These are phyloP conservation scores for Candida broadrunensis DNA, from an alignment of 805 yeast genomes.

Conservation along the genomic window DNA sequence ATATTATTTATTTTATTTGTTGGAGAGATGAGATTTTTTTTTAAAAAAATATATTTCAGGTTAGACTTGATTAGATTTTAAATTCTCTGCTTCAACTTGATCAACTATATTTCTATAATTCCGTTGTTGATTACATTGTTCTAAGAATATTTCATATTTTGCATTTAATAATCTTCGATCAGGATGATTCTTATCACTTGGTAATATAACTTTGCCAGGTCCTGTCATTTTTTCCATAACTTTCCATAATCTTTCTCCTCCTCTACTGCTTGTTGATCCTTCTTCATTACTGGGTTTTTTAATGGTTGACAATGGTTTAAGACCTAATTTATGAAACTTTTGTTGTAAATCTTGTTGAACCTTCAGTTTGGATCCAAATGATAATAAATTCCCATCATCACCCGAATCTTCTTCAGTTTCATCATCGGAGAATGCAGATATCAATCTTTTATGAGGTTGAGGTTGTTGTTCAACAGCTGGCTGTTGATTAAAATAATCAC, in stretches of 20 bases:
- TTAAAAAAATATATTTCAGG: too few relatives aligned
- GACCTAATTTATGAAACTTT: slow-evolving; percentile 33
- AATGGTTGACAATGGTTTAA: slow-evolving; percentile 38
- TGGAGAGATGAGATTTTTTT: too few relatives aligned
- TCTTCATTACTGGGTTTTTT: slow-evolving; percentile 16
- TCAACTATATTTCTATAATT: slow-evolving; percentile 72
- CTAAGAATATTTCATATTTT: slow-evolving; percentile 83
- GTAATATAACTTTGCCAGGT: slow-evolving; percentile 74
- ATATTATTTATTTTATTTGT: too few relatives aligned
- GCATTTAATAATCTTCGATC: slow-evolving; percentile 71
- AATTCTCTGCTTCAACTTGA: slow-evolving; percentile 28
- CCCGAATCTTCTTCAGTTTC: slow-evolving; percentile 35
- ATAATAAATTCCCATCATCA: slow-evolving; percentile 49
- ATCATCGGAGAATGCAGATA: slow-evolving; percentile 7
- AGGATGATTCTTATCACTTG: slow-evolving; percentile 53
- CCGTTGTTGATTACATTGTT: slow-evolving; percentile 80
- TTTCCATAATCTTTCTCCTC: slow-evolving; percentile 76
- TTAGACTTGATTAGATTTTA: too few relatives aligned
- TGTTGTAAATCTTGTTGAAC: slow-evolving; percentile 52
- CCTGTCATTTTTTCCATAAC: slow-evolving; percentile 85
- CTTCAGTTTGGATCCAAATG: slow-evolving; percentile 58
- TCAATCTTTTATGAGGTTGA: slow-evolving; percentile 1
- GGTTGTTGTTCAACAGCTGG: slow-evolving; percentile 3
- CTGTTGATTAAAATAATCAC: slow-evolving; percentile 39
- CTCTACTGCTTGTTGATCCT: slow-evolving; percentile 14